Percentiles rank a stretch among this genome's conserved stretches.
phyloP scores from a whole-genome alignment of 805 yeast genomes.

The Monosporozyma aerobia region DNA sequence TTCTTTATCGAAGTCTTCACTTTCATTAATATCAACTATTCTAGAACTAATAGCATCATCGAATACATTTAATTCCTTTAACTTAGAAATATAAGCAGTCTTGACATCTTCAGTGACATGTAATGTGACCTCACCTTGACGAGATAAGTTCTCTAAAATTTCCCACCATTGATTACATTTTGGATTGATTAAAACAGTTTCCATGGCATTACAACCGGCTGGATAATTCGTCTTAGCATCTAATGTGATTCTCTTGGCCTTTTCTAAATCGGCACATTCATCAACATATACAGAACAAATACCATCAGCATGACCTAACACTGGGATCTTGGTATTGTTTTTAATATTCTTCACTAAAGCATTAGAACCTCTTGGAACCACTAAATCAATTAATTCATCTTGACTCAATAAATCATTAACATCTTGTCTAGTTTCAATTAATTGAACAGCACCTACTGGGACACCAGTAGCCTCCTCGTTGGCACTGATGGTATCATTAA shows the following conservation, averaged over 20 bases:
- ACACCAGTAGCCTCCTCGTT: conserved; percentile 47
- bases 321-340: conserved; percentile 86
- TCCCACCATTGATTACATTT: conserved; percentile 30
- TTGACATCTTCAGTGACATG: conserved; percentile 53
- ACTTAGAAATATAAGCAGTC: conserved; percentile 18
- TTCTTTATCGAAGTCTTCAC: conserved; percentile 66
- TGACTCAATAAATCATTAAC: conserved; percentile 77
- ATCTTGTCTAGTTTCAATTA: conserved; percentile 82
- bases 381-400: conserved; percentile 86
- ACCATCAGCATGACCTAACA: conserved; percentile 97
- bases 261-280: conserved; percentile 61
- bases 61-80: conserved; percentile 10
- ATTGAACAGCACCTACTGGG: conserved; percentile 74
- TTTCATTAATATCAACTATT: conserved; percentile 38
- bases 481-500: conserved; percentile 45
- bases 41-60: conserved; percentile 14
- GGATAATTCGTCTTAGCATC: conserved; percentile 96
- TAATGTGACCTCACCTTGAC: conserved; percentile 55
- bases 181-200: conserved; percentile 57
- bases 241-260: conserved; percentile 65
- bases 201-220: conserved; percentile 98
- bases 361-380: conserved; percentile 96
- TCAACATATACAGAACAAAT: conserved; percentile 85
- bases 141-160: conserved; percentile 40
- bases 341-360: conserved; percentile 82